phyloP scores from a whole-genome alignment of 2,329 filamentous ascomycete species.

The Sphaerulina musiva region DNA sequence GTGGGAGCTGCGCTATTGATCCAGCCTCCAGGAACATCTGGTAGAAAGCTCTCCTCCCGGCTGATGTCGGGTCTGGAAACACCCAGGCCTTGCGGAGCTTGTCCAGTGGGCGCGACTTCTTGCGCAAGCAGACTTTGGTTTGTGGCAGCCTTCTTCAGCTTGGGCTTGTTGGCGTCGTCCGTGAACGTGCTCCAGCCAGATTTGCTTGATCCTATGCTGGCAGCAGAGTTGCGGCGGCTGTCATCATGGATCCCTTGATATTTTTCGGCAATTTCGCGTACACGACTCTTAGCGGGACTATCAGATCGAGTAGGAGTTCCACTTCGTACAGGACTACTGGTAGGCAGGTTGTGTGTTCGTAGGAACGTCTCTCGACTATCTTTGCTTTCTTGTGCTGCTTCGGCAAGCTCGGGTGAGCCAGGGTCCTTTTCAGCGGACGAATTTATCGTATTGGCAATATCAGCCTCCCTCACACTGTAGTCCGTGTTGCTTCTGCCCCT shows the following conservation, averaged over 20 bases:
- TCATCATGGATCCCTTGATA: slow-evolving; percentile 39
- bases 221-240: slow-evolving; percentile 39
- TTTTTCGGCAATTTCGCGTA: slow-evolving; percentile 47
- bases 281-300: slow-evolving; percentile 42
- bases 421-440: slow-evolving; percentile 20
- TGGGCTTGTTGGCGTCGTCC: slow-evolving; percentile 12
- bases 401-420: slow-evolving; percentile 21
- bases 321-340: slow-evolving; percentile 9
- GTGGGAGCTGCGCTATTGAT: slow-evolving; percentile 43
- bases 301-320: slow-evolving; percentile 18
- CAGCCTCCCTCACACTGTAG: slow-evolving; percentile 32
- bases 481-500: slow-evolving; percentile 28
- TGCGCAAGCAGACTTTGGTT: slow-evolving; percentile 13
- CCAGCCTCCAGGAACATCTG: slow-evolving; percentile 49
- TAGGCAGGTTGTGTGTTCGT: slow-evolving; percentile 21
- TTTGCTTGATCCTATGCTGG: slow-evolving; percentile 35
- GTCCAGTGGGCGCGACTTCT: slow-evolving; percentile 1
- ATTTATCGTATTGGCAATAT: slow-evolving; percentile 28
- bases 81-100: neutral
- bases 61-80: slow-evolving; percentile 15
- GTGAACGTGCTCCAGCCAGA: slow-evolving; percentile 36
- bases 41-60: slow-evolving; percentile 38
- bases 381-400: slow-evolving; percentile 18
- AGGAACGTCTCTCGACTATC: slow-evolving; percentile 26
- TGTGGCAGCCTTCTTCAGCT: slow-evolving; percentile 16